phyloP scores from a whole-genome alignment of 306 rosid genomes.

The Carpinus viminea region DNA sequence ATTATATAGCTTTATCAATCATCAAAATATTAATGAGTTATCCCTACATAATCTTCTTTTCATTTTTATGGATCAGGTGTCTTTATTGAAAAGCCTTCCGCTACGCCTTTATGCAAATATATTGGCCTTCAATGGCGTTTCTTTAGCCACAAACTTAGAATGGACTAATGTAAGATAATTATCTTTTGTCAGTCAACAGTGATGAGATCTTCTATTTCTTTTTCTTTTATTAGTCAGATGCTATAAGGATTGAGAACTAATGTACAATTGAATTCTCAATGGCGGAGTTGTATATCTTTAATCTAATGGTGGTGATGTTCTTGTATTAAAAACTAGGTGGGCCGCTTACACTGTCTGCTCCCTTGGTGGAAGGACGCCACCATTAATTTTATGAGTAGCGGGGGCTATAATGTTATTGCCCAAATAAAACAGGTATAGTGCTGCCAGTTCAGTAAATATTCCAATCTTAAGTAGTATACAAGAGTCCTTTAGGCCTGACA shows the following conservation, averaged over 20 bases:
- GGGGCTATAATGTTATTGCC: conserved; percentile 52
- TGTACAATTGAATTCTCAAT: background rate
- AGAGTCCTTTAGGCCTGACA: background rate
- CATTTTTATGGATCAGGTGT: conserved; percentile 39
- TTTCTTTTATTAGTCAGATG: background rate
- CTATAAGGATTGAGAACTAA: background rate
- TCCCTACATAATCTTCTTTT: background rate
- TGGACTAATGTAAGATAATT: conserved; percentile 55
- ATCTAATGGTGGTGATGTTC: background rate
- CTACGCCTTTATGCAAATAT: conserved; percentile 49
- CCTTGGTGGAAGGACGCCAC: conserved; percentile 68
- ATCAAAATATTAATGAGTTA: background rate
- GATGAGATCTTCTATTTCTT: background rate
- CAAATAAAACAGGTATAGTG: conserved; percentile 45
- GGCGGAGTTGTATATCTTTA: background rate
- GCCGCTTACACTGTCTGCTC: conserved; percentile 54
- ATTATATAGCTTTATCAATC: background rate
- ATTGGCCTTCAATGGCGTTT: conserved; percentile 42
- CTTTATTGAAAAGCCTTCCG: conserved; percentile 46
- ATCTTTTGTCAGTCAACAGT: background rate
- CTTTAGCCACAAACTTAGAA: conserved; percentile 46
- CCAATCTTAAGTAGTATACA: background rate
- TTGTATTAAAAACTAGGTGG: conserved; percentile 38
- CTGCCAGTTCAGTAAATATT: background rate
- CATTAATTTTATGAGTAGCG: conserved; percentile 45